Conservation (phyloP, 306 rosid genomes). For the Prunus padus region DNA sequence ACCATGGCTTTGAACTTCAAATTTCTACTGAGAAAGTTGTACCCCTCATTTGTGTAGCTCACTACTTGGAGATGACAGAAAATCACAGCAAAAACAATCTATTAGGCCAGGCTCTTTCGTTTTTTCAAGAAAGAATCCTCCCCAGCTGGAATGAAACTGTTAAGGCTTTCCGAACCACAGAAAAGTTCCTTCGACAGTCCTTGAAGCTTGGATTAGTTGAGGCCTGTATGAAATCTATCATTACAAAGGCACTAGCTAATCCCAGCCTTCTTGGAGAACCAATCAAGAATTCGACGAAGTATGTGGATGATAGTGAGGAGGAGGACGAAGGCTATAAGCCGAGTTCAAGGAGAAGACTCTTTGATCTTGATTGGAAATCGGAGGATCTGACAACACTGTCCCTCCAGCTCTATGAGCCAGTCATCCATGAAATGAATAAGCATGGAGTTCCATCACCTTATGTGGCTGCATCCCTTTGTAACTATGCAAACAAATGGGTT, state of each 20-base stretch:
- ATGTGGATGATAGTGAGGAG: constrained; percentile 18
- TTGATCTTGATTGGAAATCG: constrained; percentile 27
- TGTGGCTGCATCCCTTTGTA: constrained; percentile 40
- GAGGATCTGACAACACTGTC: constrained; percentile 48
- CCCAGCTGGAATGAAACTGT: constrained; percentile 53
- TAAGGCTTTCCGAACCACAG: constrained; percentile 39
- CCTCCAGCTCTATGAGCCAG: constrained; percentile 40
- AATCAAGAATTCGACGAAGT: neutral
- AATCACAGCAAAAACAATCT: constrained; percentile 46
- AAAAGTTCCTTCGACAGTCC: constrained; percentile 35
- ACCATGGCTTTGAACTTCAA: constrained; percentile 34
- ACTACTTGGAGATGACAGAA: constrained; percentile 47
- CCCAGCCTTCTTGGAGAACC: constrained; percentile 50
- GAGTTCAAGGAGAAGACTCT: constrained; percentile 45
- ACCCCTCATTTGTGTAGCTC: constrained; percentile 41
- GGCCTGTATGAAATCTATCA: constrained; percentile 41
- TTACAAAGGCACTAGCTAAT: constrained; percentile 30
- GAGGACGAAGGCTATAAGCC: constrained; percentile 18
- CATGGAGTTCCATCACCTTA: constrained; percentile 27
- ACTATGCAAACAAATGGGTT: constrained; percentile 45
- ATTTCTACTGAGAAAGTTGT: constrained; percentile 46
- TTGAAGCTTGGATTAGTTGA: constrained; percentile 38
- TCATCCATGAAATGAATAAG: constrained; percentile 35
- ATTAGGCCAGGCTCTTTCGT: constrained; percentile 19
- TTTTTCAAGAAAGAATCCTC: constrained; percentile 41